A percentile compares a stretch with the other conserved stretches of the same genome.
Conservation (phyloP, 805 yeast genomes). For the Yarrowia sp. region DNA sequence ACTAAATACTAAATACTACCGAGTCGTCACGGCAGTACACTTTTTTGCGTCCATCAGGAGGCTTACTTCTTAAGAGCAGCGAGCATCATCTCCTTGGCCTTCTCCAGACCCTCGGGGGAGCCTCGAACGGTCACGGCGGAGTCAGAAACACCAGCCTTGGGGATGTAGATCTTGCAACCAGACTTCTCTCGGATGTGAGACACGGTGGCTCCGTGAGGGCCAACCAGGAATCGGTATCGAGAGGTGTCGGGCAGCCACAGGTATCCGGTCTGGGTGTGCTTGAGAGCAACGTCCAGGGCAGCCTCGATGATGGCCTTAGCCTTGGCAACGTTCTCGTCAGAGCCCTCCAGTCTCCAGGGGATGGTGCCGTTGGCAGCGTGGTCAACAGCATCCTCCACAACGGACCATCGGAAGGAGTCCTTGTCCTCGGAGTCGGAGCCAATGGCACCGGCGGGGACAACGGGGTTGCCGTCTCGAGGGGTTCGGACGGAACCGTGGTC, state of each 20-base stretch:
- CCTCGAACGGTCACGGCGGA: constrained; percentile 69
- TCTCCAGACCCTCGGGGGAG: constrained; percentile 59
- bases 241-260: constrained; percentile 62
- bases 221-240: constrained; percentile 69
- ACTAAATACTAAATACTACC: constrained; percentile 33
- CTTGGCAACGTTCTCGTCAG: constrained; percentile 57
- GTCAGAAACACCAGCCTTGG: constrained; percentile 58
- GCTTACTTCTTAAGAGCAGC: constrained; percentile 44
- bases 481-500: constrained; percentile 43
- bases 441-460: constrained; percentile 56
- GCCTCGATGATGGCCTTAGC: constrained; percentile 61
- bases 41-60: not conserved
- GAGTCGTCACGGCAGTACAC: constrained; percentile 1
- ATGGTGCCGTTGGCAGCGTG: constrained; percentile 45
- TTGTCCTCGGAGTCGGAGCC: constrained; percentile 50
- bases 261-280: constrained; percentile 63
- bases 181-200: constrained; percentile 65
- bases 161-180: constrained; percentile 67
- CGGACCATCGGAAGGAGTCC: constrained; percentile 56
- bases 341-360: constrained; percentile 69
- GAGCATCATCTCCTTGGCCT: constrained; percentile 55
- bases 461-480: constrained; percentile 54
- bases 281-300: constrained; percentile 57
- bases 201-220: constrained; percentile 76
- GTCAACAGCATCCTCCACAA: constrained; percentile 50